A percentile compares a stretch with the other conserved stretches of the same genome.
phyloP scores from a whole-genome alignment of 163 green algal species.

The Scenedesmus sp. region DNA sequence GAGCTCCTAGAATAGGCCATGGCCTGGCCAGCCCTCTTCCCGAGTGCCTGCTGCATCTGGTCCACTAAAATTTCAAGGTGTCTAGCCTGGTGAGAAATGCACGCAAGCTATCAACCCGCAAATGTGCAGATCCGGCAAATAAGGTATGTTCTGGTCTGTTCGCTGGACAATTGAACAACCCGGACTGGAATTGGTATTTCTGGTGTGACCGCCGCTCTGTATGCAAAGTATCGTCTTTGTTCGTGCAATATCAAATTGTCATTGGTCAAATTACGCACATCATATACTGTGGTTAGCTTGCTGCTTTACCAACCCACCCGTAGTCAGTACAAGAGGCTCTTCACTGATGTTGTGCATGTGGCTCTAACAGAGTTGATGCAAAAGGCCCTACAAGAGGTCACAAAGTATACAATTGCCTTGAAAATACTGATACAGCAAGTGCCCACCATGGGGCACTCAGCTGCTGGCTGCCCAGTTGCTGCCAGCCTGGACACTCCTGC shows the following conservation, averaged over 20 bases:
- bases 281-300: not conserved
- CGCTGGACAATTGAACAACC: not conserved
- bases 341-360: not conserved
- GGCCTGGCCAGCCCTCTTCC: constrained; percentile 4
- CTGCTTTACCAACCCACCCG: not conserved
- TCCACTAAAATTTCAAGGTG: constrained; percentile 1
- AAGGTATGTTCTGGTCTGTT: not conserved
- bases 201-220: not conserved
- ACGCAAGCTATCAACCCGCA: not conserved
- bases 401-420: not conserved
- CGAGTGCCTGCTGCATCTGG: constrained; percentile 42
- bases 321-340: not conserved
- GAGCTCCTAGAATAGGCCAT: not conserved
- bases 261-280: too few relatives aligned
- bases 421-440: not conserved
- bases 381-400: not conserved
- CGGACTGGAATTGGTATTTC: not conserved
- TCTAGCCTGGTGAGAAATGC: not conserved
- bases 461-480: not conserved
- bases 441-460: not conserved
- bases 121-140: not conserved
- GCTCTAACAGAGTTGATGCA: not conserved
- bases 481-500: not conserved
- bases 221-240: not conserved
- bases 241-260: not conserved